Conservation (phyloP, 129 eudicot genomes). For the Artemisia annua region DNA sequence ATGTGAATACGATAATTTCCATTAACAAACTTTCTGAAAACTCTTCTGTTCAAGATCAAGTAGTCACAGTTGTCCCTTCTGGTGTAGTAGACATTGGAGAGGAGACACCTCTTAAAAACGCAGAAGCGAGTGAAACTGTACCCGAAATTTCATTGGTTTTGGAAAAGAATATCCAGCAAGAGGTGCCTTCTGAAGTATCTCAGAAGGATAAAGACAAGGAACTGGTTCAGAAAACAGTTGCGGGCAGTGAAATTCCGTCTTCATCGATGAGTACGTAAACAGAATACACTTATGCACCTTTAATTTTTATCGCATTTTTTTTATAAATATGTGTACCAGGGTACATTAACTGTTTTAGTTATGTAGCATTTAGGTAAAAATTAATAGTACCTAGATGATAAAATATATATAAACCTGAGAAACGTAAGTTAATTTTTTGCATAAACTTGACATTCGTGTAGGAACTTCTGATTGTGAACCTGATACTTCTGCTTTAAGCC, state of each 20-base stretch:
- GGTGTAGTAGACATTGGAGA: too few relatives aligned
- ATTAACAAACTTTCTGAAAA: conserved; percentile 4
- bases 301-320: background rate
- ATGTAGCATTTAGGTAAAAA: background rate
- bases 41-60: conserved; percentile 10
- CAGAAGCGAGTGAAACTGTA: conserved; percentile 10
- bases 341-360: conserved; percentile 2
- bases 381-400: background rate
- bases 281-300: background rate
- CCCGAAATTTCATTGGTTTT: conserved; percentile 16
- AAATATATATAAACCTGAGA: background rate
- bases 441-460: conserved; percentile 21
- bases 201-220: conserved; percentile 17
- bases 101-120: conserved; percentile 6
- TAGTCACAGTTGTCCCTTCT: too few relatives aligned
- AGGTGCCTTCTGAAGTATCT: conserved; percentile 18
- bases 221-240: background rate
- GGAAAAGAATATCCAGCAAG: conserved; percentile 20
- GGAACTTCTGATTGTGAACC: conserved; percentile 28
- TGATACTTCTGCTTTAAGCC: conserved; percentile 19
- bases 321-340: background rate
- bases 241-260: conserved; percentile 11
- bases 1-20: conserved; percentile 4
- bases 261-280: conserved; percentile 36
- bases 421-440: background rate